Conservation (phyloP, 2,329 filamentous ascomycete genomes). For the Aspergillus fumigatus region DNA sequence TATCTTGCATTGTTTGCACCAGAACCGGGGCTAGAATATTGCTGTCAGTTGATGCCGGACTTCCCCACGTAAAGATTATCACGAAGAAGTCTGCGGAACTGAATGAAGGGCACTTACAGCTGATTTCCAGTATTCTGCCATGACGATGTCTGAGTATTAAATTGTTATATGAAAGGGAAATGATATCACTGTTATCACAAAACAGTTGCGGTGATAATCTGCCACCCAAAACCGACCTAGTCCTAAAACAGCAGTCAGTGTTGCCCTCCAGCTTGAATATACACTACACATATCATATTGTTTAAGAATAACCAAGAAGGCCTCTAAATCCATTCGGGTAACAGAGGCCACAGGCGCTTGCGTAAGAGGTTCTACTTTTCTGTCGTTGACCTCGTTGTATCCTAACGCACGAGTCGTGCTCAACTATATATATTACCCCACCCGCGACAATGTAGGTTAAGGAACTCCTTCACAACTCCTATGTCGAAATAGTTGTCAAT, state of each 20-base stretch:
- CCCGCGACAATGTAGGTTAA: background rate
- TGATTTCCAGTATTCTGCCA: conserved; percentile 99
- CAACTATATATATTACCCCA: background rate
- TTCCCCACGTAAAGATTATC: background rate
- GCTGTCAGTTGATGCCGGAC: conserved; percentile 11
- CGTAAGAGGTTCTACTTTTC: background rate
- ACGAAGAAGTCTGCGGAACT: background rate
- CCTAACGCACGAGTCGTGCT: background rate
- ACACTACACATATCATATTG: background rate
- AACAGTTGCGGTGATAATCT: background rate
- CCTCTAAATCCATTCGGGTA: background rate
- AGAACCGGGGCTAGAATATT: conserved; percentile 69
- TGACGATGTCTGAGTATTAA: background rate
- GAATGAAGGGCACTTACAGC: conserved; percentile 50
- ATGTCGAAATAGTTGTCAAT: background rate
- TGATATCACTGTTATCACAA: conserved; percentile 5
- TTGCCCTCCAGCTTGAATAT: background rate
- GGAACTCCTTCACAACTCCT: background rate
- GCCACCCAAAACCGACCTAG: background rate
- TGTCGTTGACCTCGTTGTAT: background rate
- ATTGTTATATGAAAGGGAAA: background rate
- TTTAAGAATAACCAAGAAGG: background rate
- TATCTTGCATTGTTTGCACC: conserved; percentile 93
- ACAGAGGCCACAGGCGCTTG: background rate
- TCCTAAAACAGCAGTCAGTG: background rate